Evolutionary conservation across 1,139 yeast genomes (phyloP).

Genomic region (Debaryomycetaceae sp.): DNA sequence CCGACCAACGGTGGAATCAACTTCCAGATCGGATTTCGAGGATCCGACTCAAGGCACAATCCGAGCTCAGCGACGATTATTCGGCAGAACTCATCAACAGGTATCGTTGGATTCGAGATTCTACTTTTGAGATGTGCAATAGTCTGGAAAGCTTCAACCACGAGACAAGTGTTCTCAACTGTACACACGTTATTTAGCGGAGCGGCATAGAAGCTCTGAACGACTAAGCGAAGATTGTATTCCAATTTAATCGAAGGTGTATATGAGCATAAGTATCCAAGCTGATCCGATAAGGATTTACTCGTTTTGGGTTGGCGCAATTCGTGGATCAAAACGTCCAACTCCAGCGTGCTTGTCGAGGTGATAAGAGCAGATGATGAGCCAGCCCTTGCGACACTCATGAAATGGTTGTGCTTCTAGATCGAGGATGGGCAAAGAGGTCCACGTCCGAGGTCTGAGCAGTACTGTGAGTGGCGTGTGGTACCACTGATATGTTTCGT

Average conservation of each 20-base stretch:
- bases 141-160: constrained; percentile 40
- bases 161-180: constrained; percentile 19
- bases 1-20: too few species aligned
- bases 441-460: too few species aligned
- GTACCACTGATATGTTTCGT: too few species aligned
- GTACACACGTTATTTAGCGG: constrained; percentile 11
- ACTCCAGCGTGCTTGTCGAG: constrained; percentile 28
- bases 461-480: too few species aligned
- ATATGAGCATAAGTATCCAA: constrained; percentile 49
- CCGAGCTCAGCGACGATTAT: constrained; percentile 27
- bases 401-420: too few species aligned
- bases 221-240: constrained; percentile 41
- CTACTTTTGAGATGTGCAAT: constrained; percentile 41
- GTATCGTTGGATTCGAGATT: constrained; percentile 53
- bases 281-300: constrained; percentile 22
- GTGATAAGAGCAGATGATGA: too few species aligned
- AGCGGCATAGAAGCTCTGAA: constrained; percentile 39
- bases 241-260: constrained; percentile 52
- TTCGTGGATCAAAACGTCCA: constrained; percentile 39
- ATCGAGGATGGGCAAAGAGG: too few species aligned
- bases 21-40: too few species aligned
- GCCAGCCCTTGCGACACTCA: too few species aligned
- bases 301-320: constrained; percentile 26
- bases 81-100: constrained; percentile 40
- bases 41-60: constrained; percentile 21